Percentiles rank a stretch among this genome's conserved stretches.
These are phyloP conservation scores for Rhodosporidiobolus sp. DNA, from an alignment of 768 basidiomycete species.

Conservation along the genomic window DNA sequence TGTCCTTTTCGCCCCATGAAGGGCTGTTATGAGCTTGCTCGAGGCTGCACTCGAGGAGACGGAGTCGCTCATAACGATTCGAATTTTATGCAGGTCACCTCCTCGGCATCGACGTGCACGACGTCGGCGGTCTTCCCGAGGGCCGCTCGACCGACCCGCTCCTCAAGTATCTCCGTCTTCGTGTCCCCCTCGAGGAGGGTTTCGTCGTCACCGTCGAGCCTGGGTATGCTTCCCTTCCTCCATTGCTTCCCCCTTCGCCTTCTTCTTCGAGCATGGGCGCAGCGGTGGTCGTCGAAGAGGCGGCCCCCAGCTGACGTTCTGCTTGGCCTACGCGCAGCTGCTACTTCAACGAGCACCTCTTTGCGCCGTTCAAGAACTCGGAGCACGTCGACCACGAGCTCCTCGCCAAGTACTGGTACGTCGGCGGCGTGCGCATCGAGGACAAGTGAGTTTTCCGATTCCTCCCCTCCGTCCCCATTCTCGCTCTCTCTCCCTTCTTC, in stretches of 20 bases:
- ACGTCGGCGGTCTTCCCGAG: conserved; percentile 49
- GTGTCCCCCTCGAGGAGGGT: conserved; percentile 65
- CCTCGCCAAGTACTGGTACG: conserved; percentile 66
- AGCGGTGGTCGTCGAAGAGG: too few species aligned
- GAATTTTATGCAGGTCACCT: conserved; percentile 64
- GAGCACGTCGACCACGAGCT: conserved; percentile 67
- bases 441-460: conserved; percentile 57
- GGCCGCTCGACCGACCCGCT: conserved; percentile 50
- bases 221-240: conserved; percentile 15
- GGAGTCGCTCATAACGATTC: background rate
- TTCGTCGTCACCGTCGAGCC: conserved; percentile 66
- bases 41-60: too few species aligned
- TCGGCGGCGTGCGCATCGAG: conserved; percentile 92
- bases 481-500: background rate
- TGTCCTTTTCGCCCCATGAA: background rate
- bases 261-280: too few species aligned
- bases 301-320: too few species aligned
- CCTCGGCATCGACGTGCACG: conserved; percentile 90
- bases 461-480: background rate
- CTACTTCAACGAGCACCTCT: conserved; percentile 45
- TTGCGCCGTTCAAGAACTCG: conserved; percentile 64
- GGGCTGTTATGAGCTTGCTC: background rate
- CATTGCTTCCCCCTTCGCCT: conserved; percentile 70
- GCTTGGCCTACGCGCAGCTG: conserved; percentile 42
- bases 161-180: conserved; percentile 74